Percentiles rank a stretch among this genome's conserved stretches.
Evolutionary conservation across 164 flowering plant species (phyloP).

Genomic region (Buxus sempervirens): DNA sequence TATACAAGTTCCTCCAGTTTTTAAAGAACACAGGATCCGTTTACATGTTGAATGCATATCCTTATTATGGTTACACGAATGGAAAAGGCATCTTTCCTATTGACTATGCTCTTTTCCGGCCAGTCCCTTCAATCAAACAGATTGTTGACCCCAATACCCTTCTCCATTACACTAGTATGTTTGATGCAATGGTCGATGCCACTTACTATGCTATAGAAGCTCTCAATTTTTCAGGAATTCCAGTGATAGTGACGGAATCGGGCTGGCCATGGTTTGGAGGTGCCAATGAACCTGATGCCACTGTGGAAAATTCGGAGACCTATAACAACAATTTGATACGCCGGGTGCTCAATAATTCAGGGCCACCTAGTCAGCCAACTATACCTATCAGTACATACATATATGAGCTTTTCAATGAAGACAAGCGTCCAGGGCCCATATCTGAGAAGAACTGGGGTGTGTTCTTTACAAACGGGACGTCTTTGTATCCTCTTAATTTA

Average conservation of each 20-base stretch:
- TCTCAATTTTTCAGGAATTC: conserved; percentile 63
- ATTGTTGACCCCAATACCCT: conserved; percentile 98
- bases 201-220: conserved; percentile 75
- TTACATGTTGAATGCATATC: conserved; percentile 54
- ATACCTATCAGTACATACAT: conserved; percentile 51
- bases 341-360: conserved; percentile 59
- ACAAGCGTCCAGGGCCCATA: conserved; percentile 55
- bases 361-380: conserved; percentile 51
- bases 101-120: conserved; percentile 80
- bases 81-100: conserved; percentile 82
- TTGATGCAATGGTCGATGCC: conserved; percentile 97
- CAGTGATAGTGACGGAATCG: conserved; percentile 77
- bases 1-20: conserved; percentile 78
- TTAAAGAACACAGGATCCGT: conserved; percentile 48
- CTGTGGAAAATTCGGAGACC: conserved; percentile 58
- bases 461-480: conserved; percentile 49
- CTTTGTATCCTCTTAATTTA: conserved; percentile 49
- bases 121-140: conserved; percentile 61
- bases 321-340: conserved; percentile 57
- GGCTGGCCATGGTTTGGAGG: conserved; percentile 97
- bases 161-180: conserved; percentile 76
- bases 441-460: conserved; percentile 78
- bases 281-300: conserved; percentile 77
- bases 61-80: conserved; percentile 67
- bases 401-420: conserved; percentile 80